These are phyloP conservation scores for Cadophora sp. DNA, from an alignment of 2,329 filamentous ascomycete genomes.

Conservation along the genomic window DNA sequence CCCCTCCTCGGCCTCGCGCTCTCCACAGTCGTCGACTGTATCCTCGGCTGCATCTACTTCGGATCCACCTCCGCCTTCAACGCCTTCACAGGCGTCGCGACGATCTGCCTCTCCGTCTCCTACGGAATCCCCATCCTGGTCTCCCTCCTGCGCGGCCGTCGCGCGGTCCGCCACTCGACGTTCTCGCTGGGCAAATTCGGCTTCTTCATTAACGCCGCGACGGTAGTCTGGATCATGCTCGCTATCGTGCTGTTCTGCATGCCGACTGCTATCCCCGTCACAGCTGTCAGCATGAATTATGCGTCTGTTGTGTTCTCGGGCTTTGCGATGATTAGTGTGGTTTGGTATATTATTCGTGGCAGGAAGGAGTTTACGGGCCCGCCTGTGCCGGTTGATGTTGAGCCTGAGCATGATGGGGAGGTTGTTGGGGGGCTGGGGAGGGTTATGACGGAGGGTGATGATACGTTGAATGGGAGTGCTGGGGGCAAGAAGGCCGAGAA, in stretches of 20 bases:
- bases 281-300: slow-evolving; percentile 67
- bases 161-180: slow-evolving; percentile 67
- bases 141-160: slow-evolving; percentile 69
- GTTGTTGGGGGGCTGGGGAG: slow-evolving; percentile 35
- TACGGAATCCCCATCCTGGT: slow-evolving; percentile 81
- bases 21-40: slow-evolving; percentile 71
- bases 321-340: slow-evolving; percentile 63
- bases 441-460: slow-evolving; percentile 31
- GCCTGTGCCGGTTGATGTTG: slow-evolving; percentile 39
- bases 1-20: slow-evolving; percentile 74
- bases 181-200: slow-evolving; percentile 76
- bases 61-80: slow-evolving; percentile 79
- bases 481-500: slow-evolving; percentile 24
- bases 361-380: slow-evolving; percentile 70
- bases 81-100: slow-evolving; percentile 80
- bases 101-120: slow-evolving; percentile 77
- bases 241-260: slow-evolving; percentile 79
- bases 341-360: slow-evolving; percentile 69
- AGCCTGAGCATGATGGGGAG: slow-evolving; percentile 38
- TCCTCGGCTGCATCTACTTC: slow-evolving; percentile 81
- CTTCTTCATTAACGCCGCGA: slow-evolving; percentile 69
- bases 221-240: slow-evolving; percentile 73
- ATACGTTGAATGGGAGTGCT: slow-evolving; percentile 22
- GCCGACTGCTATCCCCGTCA: slow-evolving; percentile 67
- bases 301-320: slow-evolving; percentile 70